A percentile compares a stretch with the other conserved stretches of the same genome.
Evolutionary conservation across 202 grass and related monocot species (phyloP).

Genomic region (Setaria italica): DNA sequence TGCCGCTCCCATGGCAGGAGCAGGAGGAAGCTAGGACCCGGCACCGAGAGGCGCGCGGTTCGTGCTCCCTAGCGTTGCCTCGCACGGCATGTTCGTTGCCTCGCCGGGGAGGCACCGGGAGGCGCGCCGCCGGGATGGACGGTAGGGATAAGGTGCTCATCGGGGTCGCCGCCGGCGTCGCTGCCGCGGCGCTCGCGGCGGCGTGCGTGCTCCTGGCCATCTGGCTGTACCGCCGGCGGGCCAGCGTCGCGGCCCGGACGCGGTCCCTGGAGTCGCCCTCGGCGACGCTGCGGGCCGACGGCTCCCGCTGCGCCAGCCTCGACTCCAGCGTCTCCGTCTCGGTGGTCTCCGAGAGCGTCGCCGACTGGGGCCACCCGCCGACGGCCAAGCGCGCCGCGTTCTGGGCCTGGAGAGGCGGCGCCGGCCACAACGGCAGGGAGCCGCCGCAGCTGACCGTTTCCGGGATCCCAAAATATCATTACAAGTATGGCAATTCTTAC

Average conservation of each 20-base stretch:
- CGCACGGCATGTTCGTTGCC: conserved; percentile 57
- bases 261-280: conserved; percentile 49
- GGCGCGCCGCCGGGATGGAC: conserved; percentile 47
- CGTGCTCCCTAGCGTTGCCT: neutral
- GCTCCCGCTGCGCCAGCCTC: conserved; percentile 39
- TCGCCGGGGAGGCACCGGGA: conserved; percentile 5
- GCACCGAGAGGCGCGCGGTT: neutral
- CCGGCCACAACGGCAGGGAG: conserved; percentile 41
- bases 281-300: conserved; percentile 57
- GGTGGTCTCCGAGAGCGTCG: conserved; percentile 55
- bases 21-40: neutral
- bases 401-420: conserved; percentile 58
- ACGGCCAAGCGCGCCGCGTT: conserved; percentile 53
- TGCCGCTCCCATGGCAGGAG: conserved; percentile 27
- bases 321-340: conserved; percentile 81
- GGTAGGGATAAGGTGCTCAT: conserved; percentile 43
- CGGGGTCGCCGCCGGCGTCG: conserved; percentile 59
- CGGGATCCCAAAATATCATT: conserved; percentile 82
- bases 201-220: conserved; percentile 57
- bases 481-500: conserved; percentile 65
- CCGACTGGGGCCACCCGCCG: conserved; percentile 44
- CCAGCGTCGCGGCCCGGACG: conserved; percentile 28
- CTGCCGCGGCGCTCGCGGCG: conserved; percentile 49
- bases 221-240: conserved; percentile 60
- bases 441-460: conserved; percentile 54